These are phyloP conservation scores for Paramecium sonneborni DNA, from an alignment of 73 alveolate species.

Conservation along the genomic window DNA sequence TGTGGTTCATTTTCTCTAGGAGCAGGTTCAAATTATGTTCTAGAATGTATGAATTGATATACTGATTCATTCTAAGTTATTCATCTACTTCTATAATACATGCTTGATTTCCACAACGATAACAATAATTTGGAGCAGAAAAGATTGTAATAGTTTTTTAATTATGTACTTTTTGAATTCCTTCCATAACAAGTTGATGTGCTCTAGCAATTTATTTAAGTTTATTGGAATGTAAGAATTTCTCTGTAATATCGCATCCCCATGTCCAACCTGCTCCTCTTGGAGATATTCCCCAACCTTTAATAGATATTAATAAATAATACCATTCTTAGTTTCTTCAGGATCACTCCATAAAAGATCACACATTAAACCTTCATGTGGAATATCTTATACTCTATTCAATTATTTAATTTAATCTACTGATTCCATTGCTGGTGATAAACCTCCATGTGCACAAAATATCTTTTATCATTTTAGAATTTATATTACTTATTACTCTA, in stretches of 20 bases:
- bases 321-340: conserved; percentile 76
- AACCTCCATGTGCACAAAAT: conserved; percentile 74
- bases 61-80: conserved; percentile 59
- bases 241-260: conserved; percentile 78
- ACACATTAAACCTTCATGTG: conserved; percentile 92
- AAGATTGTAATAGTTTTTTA: conserved; percentile 87
- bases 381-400: conserved; percentile 79
- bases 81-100: conserved; percentile 77
- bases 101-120: conserved; percentile 93
- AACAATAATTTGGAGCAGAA: conserved; percentile 96
- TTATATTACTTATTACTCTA: conserved; percentile 72
- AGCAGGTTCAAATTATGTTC: conserved; percentile 67
- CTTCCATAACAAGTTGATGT: conserved; percentile 79
- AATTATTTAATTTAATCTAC: conserved; percentile 63
- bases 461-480: conserved; percentile 31
- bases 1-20: conserved; percentile 68
- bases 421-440: conserved; percentile 71
- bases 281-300: conserved; percentile 74
- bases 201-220: conserved; percentile 75
- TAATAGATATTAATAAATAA: neutral
- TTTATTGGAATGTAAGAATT: conserved; percentile 61
- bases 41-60: neutral
- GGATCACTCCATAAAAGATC: conserved; percentile 96
- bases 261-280: conserved; percentile 86
- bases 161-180: conserved; percentile 73